Evolutionary conservation across 73 alveolate genomes (phyloP), one percentile per base, ranked within the genome.

Genomic region (Paramecium primaurelia): DNA sequence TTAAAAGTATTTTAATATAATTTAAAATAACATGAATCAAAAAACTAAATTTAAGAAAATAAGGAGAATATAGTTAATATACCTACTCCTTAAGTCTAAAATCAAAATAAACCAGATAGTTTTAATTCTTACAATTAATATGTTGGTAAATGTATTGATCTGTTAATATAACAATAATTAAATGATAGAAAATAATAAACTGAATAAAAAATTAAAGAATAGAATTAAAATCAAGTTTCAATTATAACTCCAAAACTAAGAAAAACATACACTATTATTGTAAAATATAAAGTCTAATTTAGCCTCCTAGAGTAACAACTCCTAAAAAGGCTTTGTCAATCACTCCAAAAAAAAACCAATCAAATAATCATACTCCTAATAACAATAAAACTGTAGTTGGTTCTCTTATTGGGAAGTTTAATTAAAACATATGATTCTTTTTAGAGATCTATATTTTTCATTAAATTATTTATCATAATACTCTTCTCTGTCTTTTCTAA

Each of bases 231-330:
- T 37, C 36, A 73, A 73, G 58, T 38, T 18, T n/a, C 87, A 32
- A 28, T 44, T 10, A 80, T 80, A 8, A 80, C 91, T 26, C 91
- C 91, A 32, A 80, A 80, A 45, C 26, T 80, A 45, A 40, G 91
- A 47, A 80, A 42, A 80, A 80, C 91, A 42, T 80, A 42, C 91
- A 80, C 91, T 45, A 80, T 80, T 16, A 80, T 80, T 26, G 91
- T 80, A 80, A 25, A 44, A n/a, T 16, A 45, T 80, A 20, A 80
- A n/a, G n/a, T 45, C 45, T 42, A 45, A 14, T 14, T 64, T 64
- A 80, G 91, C 77, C 91, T 25, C 91, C 77, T 3, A 59, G 91
- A 45, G 75, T 80, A 9, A 45, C 91, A 80, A 80, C 91, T 44
- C 91, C 91, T 3, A 80, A 80, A 45, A 80, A 49, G 58, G 47